Conservation (phyloP, 2,329 filamentous ascomycete species). For the Fusarium secorum region DNA sequence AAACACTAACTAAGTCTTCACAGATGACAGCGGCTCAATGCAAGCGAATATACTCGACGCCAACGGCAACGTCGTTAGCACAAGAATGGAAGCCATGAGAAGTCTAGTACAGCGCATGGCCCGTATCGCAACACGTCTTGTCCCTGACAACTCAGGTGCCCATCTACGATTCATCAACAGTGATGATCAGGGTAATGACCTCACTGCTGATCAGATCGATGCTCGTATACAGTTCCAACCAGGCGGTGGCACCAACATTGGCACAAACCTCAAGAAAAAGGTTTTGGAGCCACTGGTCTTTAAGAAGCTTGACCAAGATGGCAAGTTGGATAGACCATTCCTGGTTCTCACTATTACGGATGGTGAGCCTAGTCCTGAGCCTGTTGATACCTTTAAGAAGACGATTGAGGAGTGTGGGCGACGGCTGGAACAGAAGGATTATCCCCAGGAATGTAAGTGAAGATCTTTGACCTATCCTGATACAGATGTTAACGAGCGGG, state of each 20-base stretch:
- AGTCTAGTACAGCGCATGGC: neutral
- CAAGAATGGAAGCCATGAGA: neutral
- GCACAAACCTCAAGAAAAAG: neutral
- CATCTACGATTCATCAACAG: neutral
- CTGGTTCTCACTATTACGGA: neutral
- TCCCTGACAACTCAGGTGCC: neutral
- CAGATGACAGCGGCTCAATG: neutral
- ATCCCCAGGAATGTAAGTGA: neutral
- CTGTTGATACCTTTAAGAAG: neutral
- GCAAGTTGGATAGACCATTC: neutral
- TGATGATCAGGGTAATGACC: neutral
- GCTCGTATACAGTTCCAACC: neutral
- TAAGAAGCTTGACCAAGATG: neutral
- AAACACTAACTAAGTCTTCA: neutral
- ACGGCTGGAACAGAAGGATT: neutral
- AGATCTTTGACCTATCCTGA: accelerated
- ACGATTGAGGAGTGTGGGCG: neutral
- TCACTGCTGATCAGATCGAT: neutral
- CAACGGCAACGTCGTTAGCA: neutral
- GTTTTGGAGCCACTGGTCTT: neutral
- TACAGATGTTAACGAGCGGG: accelerated
- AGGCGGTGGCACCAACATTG: neutral
- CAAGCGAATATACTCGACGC: neutral
- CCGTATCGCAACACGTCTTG: neutral
- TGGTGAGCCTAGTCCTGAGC: neutral